These are phyloP conservation scores for Wallacemonas sp. DNA, from an alignment of 208 protist genomes.

Conservation along the genomic window DNA sequence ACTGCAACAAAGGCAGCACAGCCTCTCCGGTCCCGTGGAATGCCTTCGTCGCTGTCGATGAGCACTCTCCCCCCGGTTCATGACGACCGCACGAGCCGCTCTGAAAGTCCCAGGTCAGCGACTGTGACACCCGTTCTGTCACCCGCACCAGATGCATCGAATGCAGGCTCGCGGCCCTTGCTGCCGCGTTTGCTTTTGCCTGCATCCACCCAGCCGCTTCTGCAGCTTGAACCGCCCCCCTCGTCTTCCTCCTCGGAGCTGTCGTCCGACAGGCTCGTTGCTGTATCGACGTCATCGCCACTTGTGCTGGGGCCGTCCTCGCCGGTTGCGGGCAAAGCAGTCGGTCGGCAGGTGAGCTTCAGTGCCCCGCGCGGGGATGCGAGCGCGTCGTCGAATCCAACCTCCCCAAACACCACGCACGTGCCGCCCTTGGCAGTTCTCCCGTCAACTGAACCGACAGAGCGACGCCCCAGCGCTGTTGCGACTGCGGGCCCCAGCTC, in stretches of 20 bases:
- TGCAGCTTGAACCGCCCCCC: not conserved
- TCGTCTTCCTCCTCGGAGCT: not conserved
- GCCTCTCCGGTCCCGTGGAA: too few relatives aligned
- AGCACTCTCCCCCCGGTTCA: not conserved
- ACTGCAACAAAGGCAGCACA: too few relatives aligned
- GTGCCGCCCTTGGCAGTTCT: not conserved
- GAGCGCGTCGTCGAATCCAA: not conserved
- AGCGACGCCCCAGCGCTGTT: not conserved
- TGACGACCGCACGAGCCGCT: not conserved
- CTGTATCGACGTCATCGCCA: not conserved
- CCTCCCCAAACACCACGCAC: not conserved
- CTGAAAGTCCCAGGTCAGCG: not conserved
- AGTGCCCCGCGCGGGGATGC: not conserved
- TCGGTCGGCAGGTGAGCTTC: slow-evolving; percentile 6
- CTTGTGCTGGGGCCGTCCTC: not conserved
- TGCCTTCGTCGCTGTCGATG: not conserved
- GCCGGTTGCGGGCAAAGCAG: not conserved
- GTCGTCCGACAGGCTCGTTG: not conserved
- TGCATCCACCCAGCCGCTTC: not conserved
- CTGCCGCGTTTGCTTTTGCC: not conserved
- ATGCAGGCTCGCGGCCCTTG: not conserved
- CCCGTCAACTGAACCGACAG: not conserved
- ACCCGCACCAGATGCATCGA: not conserved
- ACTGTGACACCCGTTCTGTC: not conserved
- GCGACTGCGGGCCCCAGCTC: not conserved